A percentile compares a stretch with the other conserved stretches of the same genome.
These are phyloP conservation scores for Sporothrix pseudoabietina DNA, from an alignment of 2,329 filamentous ascomycete genomes.

Conservation along the genomic window DNA sequence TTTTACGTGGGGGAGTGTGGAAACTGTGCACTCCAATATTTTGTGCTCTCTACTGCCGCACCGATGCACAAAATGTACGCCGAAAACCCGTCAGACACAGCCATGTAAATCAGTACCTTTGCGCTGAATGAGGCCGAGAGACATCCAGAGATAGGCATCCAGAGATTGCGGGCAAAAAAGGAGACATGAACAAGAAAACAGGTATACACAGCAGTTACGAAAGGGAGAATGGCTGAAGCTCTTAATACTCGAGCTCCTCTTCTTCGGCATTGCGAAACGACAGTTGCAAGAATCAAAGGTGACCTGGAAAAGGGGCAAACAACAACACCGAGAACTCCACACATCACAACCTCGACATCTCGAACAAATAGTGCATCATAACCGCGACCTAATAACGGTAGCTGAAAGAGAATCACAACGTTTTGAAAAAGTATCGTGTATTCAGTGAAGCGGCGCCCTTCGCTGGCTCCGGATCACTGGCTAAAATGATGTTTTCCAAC, in stretches of 20 bases:
- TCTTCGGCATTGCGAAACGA: not conserved
- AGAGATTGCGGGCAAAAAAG: not conserved
- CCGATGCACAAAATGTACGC: not conserved
- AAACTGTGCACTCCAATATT: not conserved
- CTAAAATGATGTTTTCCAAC: not conserved
- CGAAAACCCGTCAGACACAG: not conserved
- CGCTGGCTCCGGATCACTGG: not conserved
- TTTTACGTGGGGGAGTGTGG: not conserved
- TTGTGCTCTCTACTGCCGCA: not conserved
- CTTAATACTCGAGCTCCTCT: constrained; percentile 2
- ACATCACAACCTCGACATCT: not conserved
- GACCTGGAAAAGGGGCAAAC: not conserved
- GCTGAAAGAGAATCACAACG: not conserved
- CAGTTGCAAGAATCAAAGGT: not conserved
- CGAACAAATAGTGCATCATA: not conserved
- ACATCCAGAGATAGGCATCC: not conserved
- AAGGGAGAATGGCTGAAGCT: not conserved
- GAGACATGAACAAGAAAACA: not conserved
- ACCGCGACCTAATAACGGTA: not conserved
- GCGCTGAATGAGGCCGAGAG: constrained; percentile 5
- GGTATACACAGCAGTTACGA: not conserved
- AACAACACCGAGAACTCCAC: not conserved
- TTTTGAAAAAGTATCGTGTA: not conserved
- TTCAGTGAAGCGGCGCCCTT: not conserved
- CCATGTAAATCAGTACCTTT: not conserved